Evolutionary conservation across 768 basidiomycete genomes (phyloP).

Genomic region (Dacryopinax spathularia): DNA sequence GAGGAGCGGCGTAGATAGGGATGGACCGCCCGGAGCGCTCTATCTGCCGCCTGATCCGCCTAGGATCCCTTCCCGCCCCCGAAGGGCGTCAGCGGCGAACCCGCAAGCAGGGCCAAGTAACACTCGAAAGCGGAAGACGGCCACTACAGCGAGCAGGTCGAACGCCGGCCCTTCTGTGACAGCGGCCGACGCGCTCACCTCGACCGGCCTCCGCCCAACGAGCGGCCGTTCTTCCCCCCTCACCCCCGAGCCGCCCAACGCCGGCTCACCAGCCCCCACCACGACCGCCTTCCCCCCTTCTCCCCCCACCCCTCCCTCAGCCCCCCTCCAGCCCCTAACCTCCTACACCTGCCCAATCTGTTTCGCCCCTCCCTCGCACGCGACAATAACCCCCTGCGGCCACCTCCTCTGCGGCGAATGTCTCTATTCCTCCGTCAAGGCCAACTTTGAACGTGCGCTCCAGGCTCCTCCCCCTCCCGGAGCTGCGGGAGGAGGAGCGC

Average conservation of each 20-base stretch:
- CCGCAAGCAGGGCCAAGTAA: not conserved
- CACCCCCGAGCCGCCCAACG: not conserved
- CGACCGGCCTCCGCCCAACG: not conserved
- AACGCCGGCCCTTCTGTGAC: not conserved
- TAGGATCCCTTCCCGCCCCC: not conserved
- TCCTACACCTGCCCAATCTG: constrained; percentile 70
- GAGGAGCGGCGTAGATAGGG: too few relatives aligned
- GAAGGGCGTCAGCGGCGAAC: not conserved
- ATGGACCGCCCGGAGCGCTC: too few relatives aligned
- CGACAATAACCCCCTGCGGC: constrained; percentile 66
- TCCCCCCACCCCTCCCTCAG: not conserved
- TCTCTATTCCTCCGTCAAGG: constrained; percentile 57
- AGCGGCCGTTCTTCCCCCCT: not conserved
- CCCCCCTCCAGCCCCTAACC: not conserved
- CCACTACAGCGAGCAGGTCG: not conserved
- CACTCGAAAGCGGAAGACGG: not conserved
- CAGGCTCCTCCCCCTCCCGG: not conserved
- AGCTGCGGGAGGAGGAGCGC: not conserved
- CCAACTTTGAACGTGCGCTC: constrained; percentile 37
- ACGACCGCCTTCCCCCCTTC: not conserved
- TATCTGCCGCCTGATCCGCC: not conserved
- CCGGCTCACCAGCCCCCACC: not conserved
- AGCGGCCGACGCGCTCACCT: not conserved
- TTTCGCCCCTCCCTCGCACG: constrained; percentile 58
- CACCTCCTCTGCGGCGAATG: constrained; percentile 67